Percentiles rank a stretch among this genome's conserved stretches.
These are phyloP conservation scores for Nasturtium officinale DNA, from an alignment of 345 rosid species.

Conservation along the genomic window DNA sequence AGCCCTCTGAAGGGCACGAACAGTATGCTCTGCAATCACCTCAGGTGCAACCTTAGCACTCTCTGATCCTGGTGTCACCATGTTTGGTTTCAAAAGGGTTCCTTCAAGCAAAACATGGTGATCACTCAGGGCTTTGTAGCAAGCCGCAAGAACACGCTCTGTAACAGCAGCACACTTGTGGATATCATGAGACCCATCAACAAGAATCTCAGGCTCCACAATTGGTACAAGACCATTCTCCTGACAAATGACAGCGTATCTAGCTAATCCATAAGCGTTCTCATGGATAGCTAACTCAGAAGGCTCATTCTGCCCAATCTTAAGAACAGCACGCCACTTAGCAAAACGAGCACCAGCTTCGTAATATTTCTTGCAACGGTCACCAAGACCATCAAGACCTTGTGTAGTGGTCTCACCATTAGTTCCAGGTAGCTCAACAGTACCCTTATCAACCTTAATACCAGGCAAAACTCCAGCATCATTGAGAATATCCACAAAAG, in stretches of 20 bases:
- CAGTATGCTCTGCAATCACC: slow-evolving; percentile 82
- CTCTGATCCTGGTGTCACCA: slow-evolving; percentile 97
- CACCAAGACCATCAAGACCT: slow-evolving; percentile 90
- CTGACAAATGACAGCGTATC: slow-evolving; percentile 92
- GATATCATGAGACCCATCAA: slow-evolving; percentile 89
- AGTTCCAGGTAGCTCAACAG: slow-evolving; percentile 87
- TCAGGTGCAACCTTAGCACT: slow-evolving; percentile 76
- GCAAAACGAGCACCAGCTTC: slow-evolving; percentile 69
- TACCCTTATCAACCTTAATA: slow-evolving; percentile 97
- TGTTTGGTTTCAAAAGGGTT: slow-evolving; percentile 91
- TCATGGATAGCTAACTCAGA: slow-evolving; percentile 71
- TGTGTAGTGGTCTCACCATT: slow-evolving; percentile 94
- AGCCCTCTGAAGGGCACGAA: slow-evolving; percentile 83
- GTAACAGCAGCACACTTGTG: slow-evolving; percentile 85
- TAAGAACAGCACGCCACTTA: slow-evolving; percentile 96
- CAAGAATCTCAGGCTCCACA: slow-evolving; percentile 94
- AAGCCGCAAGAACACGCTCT: slow-evolving; percentile 85
- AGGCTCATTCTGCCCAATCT: slow-evolving; percentile 83
- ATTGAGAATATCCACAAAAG: slow-evolving; percentile 76
- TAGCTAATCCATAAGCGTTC: slow-evolving; percentile 46
- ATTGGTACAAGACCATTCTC: slow-evolving; percentile 96
- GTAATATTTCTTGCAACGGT: slow-evolving; percentile 51
- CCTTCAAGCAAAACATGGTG: slow-evolving; percentile 96
- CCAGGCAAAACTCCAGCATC: slow-evolving; percentile 95
- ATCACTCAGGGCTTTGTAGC: slow-evolving; percentile 96